These are phyloP conservation scores for Crucihimalaya himalaica DNA, from an alignment of 345 rosid species.

Conservation along the genomic window DNA sequence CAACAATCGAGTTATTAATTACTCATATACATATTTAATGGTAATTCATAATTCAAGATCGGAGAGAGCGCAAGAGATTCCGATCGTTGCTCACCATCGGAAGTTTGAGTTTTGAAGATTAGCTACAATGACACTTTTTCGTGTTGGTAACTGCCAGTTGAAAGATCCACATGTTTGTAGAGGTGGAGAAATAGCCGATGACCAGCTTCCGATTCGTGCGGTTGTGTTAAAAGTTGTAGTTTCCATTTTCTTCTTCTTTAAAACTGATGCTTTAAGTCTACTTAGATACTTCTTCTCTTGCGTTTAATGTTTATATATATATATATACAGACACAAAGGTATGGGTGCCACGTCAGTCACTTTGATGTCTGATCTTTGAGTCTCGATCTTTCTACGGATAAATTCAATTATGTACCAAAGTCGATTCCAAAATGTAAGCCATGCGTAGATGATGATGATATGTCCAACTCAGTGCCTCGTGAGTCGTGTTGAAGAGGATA, in stretches of 20 bases:
- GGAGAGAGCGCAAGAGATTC: background rate
- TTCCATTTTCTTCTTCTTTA: slow-evolving; percentile 26
- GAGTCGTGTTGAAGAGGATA: slow-evolving; percentile 34
- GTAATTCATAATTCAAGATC: background rate
- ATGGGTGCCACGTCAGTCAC: slow-evolving; percentile 42
- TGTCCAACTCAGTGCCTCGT: slow-evolving; percentile 38
- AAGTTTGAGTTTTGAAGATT: slow-evolving; percentile 35
- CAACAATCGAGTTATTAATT: background rate
- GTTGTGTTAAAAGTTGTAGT: slow-evolving; percentile 8
- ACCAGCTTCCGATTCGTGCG: slow-evolving; percentile 32
- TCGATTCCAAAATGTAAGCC: slow-evolving; percentile 22
- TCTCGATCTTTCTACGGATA: slow-evolving; percentile 9
- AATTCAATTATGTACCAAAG: background rate
- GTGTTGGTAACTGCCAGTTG: slow-evolving; percentile 17
- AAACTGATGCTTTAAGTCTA: background rate
- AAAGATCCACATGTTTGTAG: slow-evolving; percentile 1
- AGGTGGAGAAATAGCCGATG: slow-evolving; percentile 20
- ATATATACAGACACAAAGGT: background rate
- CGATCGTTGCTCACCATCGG: slow-evolving; percentile 22
- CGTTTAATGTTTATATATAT: background rate
- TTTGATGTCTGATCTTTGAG: background rate
- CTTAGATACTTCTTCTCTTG: background rate
- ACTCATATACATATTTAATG: background rate
- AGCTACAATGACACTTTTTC: slow-evolving; percentile 1
- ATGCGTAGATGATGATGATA: slow-evolving; percentile 32